Evolutionary conservation across 2,329 filamentous ascomycete genomes (phyloP), one percentile per base, ranked within the genome.

Genomic region (Monilinia vaccinii-corymbosi): DNA sequence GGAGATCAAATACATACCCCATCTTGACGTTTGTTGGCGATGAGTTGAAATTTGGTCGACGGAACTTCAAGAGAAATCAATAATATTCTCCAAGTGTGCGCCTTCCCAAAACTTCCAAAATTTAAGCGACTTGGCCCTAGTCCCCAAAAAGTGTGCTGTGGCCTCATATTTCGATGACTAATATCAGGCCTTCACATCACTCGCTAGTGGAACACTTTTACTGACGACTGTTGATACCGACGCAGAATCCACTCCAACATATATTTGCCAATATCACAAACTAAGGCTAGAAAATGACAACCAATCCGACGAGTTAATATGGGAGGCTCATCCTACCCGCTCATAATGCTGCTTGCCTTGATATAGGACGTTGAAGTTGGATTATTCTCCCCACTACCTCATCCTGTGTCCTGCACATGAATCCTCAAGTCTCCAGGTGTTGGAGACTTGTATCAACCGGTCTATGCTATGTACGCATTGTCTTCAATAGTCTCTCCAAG

Each of bases 1-100:
- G 16, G 18, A 32, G 11, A 34, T 32, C 36, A 23, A 28, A 16
- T 50, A 50, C 48, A 10, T 50, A 50, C 48, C 60, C 56, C 56
- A 50, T 55, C 49, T 60, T 55, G 50, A 60, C 57, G 36, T 51
- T 36, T 38, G 23, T 47, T 58, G 56, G 47, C 38, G 56, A 58
- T 52, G 47, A 38, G 16, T 31, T 50, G 23, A 28, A 45, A 45
- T n/a, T 59, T 53, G 56, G 48, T 36, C 48, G 18, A n/a, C 28
- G 31, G 21, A 58, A 42, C 23, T 50, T 50, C 56, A 34, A 50
- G 23, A 44, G 31, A 51, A 45, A 50, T 50, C 36, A 36, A 38
- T 38, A 58, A 58, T 58, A 45, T 50, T 50, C 31, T 46, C 56
- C 34, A 36, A 57, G 34, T 49, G 55, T 57, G 55, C 46, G 40